phyloP scores from a whole-genome alignment of 2,329 filamentous ascomycete genomes.

The Harringtonia lauricola region DNA sequence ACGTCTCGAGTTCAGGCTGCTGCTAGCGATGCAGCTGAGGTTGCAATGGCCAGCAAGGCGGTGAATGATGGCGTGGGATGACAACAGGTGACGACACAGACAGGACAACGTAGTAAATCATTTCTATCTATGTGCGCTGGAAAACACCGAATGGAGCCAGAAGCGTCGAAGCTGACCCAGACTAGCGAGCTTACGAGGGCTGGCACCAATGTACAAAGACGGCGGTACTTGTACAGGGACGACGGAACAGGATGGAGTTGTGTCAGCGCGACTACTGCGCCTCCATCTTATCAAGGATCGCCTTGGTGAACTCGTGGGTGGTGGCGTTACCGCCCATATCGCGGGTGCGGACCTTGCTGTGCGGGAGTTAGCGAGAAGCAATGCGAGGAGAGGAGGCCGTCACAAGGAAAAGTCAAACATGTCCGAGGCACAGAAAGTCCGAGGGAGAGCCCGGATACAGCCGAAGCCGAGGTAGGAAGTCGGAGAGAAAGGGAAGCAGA shows the following conservation, averaged over 20 bases:
- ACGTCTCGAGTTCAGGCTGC: no score
- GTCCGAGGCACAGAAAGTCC: no score
- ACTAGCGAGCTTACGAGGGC: no score
- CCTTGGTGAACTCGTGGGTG: slow-evolving; percentile 90
- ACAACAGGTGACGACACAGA: no score
- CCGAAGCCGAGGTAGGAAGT: neutral
- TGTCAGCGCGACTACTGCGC: neutral
- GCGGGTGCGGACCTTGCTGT: slow-evolving; percentile 73
- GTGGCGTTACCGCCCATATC: slow-evolving; percentile 90
- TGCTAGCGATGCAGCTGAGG: no score
- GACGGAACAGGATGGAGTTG: neutral
- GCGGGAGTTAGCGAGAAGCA: slow-evolving; percentile 33
- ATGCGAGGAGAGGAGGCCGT: neutral
- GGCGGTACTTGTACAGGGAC: neutral
- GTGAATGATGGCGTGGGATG: no score
- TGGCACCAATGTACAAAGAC: no score
- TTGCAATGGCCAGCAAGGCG: no score
- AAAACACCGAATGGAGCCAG: neutral
- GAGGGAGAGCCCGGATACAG: no score
- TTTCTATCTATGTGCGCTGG: slow-evolving; percentile 4
- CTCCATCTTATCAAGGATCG: slow-evolving; percentile 95
- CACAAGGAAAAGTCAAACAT: neutral
- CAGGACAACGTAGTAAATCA: neutral
- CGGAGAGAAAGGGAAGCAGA: neutral
- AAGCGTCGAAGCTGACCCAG: neutral